phyloP scores from a whole-genome alignment of 164 flowering plant genomes.

The Berberis vulgaris region DNA sequence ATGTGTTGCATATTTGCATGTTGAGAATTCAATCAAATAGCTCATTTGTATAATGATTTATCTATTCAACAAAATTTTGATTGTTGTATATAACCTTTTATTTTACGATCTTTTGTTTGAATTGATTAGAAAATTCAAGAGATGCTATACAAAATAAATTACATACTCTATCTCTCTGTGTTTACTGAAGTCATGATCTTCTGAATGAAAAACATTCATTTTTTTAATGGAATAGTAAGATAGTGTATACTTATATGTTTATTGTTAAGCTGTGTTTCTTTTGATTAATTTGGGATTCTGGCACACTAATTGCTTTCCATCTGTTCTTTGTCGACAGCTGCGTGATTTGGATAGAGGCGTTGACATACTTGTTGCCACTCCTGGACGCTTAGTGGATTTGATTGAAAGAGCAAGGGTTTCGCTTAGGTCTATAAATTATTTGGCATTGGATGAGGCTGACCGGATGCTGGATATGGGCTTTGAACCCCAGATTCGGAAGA shows the following conservation, averaged over 20 bases:
- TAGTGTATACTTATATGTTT: not conserved
- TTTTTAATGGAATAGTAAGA: not conserved
- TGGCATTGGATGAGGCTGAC: conserved; percentile 64
- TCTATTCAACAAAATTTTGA: no score
- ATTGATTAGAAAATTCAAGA: no score
- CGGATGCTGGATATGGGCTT: conserved; percentile 69
- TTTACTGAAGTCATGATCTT: no score
- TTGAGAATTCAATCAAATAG: no score
- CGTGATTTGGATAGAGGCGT: conserved; percentile 49
- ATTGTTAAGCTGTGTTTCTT: not conserved
- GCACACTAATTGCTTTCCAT: not conserved
- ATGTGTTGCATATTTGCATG: no score
- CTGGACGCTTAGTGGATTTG: conserved; percentile 60
- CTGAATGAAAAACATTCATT: no score
- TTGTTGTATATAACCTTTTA: no score
- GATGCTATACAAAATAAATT: no score
- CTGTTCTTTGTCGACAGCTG: conserved; percentile 21
- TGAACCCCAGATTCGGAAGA: conserved; percentile 52
- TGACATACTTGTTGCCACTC: conserved; percentile 62
- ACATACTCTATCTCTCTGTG: no score
- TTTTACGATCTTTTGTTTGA: no score
- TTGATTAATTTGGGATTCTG: not conserved
- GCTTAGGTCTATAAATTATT: conserved; percentile 33
- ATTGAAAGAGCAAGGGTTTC: conserved; percentile 46
- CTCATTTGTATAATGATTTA: no score